Evolutionary conservation across 2,329 filamentous ascomycete genomes (phyloP), one percentile per base, ranked within the genome.

Genomic region (Trichoderma hamatum): DNA sequence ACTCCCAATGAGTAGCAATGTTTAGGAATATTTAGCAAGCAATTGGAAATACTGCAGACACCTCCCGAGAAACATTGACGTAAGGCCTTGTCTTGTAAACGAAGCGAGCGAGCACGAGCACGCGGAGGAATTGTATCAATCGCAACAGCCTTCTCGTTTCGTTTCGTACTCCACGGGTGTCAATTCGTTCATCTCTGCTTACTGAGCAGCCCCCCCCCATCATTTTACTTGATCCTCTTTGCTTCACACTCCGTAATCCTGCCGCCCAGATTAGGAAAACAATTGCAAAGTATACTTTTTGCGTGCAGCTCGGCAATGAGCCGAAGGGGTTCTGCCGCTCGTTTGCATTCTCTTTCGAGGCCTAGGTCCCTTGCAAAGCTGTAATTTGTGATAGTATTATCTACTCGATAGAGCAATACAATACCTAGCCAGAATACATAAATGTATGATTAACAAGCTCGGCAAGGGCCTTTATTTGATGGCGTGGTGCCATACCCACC

Each of bases 261-360:
- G 26, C 63, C 36, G 63, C 3, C 63, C 63, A 24, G 52, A 66
- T 58, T 21, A 19, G 63, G 63, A 58, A 58, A 66, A 19, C 24
- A 43, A 14, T 36, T 32, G 9, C 36, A 52, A 55, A n/a, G 26
- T 36, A 26, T 30, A 21, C 11, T 39, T 21, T 34, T n/a, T 21
- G 32, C 7, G 51, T 36, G 34, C 51, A 49, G 52, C 56, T 66
- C 62, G 62, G 62, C 62, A 66, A 66, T 66, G 51, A 66, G 51
- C 62, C 62, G 62, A 66, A 56, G 49, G 49, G 32, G 51, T 43
- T 49, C 46, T 49, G n/a, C 9, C 46, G 46, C 39, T n/a, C 19
- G 19, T 19, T 43, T 19, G 6, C 46, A 49, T 49, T 49, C 46
- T 5, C n/a, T 49, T 49, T 49, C n/a, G 46, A 21, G n/a, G 21